Evolutionary conservation across 108 stramenopile genomes (phyloP).

Genomic region (Cylindrotheca fusiformis): DNA sequence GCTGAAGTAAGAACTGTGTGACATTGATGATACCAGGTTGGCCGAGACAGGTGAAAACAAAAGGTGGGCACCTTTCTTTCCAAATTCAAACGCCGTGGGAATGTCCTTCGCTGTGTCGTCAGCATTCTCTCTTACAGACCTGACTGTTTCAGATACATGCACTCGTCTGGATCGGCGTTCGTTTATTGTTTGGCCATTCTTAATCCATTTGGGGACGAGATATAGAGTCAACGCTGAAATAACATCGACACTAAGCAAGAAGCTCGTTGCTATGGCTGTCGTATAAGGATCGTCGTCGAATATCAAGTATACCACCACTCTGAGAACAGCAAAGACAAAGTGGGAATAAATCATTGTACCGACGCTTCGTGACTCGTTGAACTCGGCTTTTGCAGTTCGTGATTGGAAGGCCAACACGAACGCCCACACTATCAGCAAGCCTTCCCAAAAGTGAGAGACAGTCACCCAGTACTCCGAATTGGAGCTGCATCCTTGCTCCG

Average conservation of each 20-base stretch:
- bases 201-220: constrained; percentile 16
- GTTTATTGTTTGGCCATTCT: no score
- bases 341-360: constrained; percentile 36
- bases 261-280: neutral
- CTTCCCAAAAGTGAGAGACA: constrained; percentile 10
- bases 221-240: constrained; percentile 18
- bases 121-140: no score
- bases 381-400: constrained; percentile 12
- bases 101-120: no score
- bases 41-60: no score
- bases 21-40: no score
- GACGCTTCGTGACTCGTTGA: constrained; percentile 27
- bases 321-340: constrained; percentile 20
- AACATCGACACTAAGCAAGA: constrained; percentile 24
- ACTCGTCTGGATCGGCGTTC: no score
- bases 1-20: no score
- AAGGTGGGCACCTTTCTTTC: no score
- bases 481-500: constrained; percentile 9
- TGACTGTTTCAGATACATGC: no score
- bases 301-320: neutral
- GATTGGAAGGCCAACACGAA: constrained; percentile 31
- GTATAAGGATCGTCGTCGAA: neutral
- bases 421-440: constrained; percentile 16
- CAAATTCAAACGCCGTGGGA: no score
- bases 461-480: constrained; percentile 7